Evolutionary conservation across 2,329 filamentous ascomycete species (phyloP).

Genomic region (Penicillium verrucosum): DNA sequence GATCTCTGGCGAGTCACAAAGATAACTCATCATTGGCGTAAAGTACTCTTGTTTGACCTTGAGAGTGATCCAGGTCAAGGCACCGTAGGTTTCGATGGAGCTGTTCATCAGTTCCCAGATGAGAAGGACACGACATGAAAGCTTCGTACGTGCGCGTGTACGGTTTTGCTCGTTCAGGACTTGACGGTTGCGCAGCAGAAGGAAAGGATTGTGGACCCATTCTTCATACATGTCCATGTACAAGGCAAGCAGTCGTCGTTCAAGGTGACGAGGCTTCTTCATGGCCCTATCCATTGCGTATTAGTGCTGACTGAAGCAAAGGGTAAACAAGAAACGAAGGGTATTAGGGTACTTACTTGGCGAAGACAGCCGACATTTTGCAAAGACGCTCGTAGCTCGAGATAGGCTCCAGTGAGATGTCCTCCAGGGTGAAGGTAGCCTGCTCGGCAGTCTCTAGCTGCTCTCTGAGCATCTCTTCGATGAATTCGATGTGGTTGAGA

Average conservation of each 20-base stretch:
- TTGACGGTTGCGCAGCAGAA: conserved; percentile 19
- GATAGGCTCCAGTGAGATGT: conserved; percentile 5
- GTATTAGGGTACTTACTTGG: conserved; percentile 14
- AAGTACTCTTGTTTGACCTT: conserved; percentile 18
- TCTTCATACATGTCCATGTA: conserved; percentile 27
- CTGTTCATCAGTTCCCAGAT: conserved; percentile 22
- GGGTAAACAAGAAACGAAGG: neutral
- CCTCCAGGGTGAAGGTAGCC: conserved; percentile 10
- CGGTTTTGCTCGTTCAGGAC: neutral
- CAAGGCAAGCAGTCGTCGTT: conserved; percentile 21
- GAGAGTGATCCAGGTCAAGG: conserved; percentile 13
- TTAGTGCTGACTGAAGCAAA: neutral
- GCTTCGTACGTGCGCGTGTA: neutral
- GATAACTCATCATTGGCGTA: conserved; percentile 5
- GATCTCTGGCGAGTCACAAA: conserved; percentile 11
- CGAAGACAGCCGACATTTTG: conserved; percentile 17
- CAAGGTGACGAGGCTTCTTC: conserved; percentile 18
- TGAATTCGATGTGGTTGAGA: neutral
- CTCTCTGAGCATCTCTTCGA: conserved; percentile 16
- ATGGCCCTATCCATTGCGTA: conserved; percentile 15
- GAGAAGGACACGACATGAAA: conserved; percentile 15
- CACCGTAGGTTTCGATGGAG: conserved; percentile 21
- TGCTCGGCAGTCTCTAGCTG: conserved; percentile 5
- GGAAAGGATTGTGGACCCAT: conserved; percentile 26
- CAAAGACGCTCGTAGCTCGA: conserved; percentile 14